phyloP scores from a whole-genome alignment of 148 eudicot genomes.

The Vaccinium darrowii region DNA sequence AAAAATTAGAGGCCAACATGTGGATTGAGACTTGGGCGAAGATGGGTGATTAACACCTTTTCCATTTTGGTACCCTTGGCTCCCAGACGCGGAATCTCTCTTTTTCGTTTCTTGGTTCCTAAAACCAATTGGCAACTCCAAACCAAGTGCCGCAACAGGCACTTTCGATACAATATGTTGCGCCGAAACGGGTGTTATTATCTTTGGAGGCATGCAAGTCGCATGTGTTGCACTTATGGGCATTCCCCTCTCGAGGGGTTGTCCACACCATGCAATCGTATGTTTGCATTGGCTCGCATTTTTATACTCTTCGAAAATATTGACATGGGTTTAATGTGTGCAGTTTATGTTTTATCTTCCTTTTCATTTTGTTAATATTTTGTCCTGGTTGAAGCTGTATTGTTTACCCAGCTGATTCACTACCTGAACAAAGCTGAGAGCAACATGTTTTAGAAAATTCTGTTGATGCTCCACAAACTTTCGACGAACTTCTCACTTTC shows the following conservation, averaged over 20 bases:
- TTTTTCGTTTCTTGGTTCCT: too few species aligned
- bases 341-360: conserved; percentile 3
- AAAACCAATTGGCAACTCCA: too few species aligned
- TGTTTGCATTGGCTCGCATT: not conserved
- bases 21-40: too few species aligned
- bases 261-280: not conserved
- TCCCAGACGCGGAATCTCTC: too few species aligned
- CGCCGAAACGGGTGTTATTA: not conserved
- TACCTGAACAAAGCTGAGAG: not conserved
- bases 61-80: too few species aligned
- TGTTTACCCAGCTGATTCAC: not conserved
- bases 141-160: not conserved
- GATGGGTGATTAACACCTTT: too few species aligned
- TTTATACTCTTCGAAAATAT: not conserved
- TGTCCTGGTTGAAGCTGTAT: not conserved
- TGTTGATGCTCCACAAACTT: not conserved
- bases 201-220: not conserved
- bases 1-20: too few species aligned
- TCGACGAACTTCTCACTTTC: not conserved
- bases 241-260: not conserved
- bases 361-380: not conserved
- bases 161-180: not conserved
- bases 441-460: not conserved
- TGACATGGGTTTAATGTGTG: not conserved
- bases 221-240: not conserved